These are phyloP conservation scores for Hsuehochloa calcarea DNA, from an alignment of 176 grass and related monocot genomes.

Conservation along the genomic window DNA sequence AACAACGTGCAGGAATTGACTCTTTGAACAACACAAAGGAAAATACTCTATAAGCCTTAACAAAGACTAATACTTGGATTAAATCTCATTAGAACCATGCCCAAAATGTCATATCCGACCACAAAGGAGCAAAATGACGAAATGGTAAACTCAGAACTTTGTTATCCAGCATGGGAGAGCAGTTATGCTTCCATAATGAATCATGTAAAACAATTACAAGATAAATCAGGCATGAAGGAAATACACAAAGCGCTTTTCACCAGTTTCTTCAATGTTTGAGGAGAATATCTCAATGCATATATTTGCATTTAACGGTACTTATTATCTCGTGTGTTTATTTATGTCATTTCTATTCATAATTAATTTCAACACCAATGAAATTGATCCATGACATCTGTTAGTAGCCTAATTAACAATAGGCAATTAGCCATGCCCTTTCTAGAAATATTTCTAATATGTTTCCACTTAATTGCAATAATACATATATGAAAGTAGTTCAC, in stretches of 20 bases:
- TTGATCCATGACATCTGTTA: conserved; percentile 8
- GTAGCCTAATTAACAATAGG: conserved; percentile 2
- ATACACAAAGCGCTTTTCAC: neutral
- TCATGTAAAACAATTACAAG: neutral
- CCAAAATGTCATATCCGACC: neutral
- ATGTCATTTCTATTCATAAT: neutral
- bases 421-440: neutral
- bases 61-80: neutral
- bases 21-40: neutral
- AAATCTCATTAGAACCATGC: neutral
- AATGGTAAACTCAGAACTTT: neutral
- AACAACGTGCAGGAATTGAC: neutral
- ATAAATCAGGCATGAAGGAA: neutral
- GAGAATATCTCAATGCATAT: neutral
- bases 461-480: conserved; percentile 6
- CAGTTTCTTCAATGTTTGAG: conserved; percentile 3
- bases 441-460: conserved; percentile 8
- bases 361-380: neutral
- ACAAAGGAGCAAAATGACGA: neutral
- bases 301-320: conserved; percentile 8
- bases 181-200: neutral
- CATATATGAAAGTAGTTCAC: conserved; percentile 15
- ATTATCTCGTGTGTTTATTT: neutral
- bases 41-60: neutral
- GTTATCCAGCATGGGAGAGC: neutral